Evolutionary conservation across 2,329 filamentous ascomycete genomes (phyloP).

Genomic region (Botrytis deweyae): DNA sequence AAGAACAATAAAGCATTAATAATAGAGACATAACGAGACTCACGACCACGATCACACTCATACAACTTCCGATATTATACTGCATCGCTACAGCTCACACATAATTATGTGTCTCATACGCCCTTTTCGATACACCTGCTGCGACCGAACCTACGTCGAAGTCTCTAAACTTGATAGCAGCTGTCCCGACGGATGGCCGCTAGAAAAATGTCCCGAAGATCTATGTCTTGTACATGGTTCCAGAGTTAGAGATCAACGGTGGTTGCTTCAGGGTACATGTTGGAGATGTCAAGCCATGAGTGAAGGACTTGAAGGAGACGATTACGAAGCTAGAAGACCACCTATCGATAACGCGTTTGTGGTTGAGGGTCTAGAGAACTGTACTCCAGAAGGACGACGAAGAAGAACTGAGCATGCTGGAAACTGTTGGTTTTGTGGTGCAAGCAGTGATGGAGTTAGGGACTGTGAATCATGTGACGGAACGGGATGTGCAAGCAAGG

Average conservation of each 20-base stretch:
- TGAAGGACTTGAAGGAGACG: not conserved
- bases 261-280: slow-evolving; percentile 24
- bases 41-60: not conserved
- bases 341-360: slow-evolving; percentile 32
- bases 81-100: not conserved
- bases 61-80: not conserved
- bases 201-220: slow-evolving; percentile 34
- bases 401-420: slow-evolving; percentile 4
- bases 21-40: not conserved
- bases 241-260: slow-evolving; percentile 20
- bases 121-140: slow-evolving; percentile 33
- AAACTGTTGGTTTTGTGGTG: slow-evolving; percentile 24
- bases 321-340: slow-evolving; percentile 31
- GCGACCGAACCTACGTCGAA: slow-evolving; percentile 32
- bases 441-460: slow-evolving; percentile 19
- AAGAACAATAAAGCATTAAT: not conserved
- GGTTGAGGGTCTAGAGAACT: slow-evolving; percentile 29
- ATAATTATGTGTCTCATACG: slow-evolving; percentile 34
- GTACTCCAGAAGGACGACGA: slow-evolving; percentile 24
- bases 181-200: slow-evolving; percentile 34
- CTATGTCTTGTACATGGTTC: slow-evolving; percentile 30
- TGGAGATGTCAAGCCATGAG: slow-evolving; percentile 34
- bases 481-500: not conserved
- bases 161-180: slow-evolving; percentile 26
- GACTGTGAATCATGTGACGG: slow-evolving; percentile 3